Percentiles rank a stretch among this genome's conserved stretches.
Evolutionary conservation across 2,329 filamentous ascomycete species (phyloP).

Genomic region (Periconia macrospinosa): DNA sequence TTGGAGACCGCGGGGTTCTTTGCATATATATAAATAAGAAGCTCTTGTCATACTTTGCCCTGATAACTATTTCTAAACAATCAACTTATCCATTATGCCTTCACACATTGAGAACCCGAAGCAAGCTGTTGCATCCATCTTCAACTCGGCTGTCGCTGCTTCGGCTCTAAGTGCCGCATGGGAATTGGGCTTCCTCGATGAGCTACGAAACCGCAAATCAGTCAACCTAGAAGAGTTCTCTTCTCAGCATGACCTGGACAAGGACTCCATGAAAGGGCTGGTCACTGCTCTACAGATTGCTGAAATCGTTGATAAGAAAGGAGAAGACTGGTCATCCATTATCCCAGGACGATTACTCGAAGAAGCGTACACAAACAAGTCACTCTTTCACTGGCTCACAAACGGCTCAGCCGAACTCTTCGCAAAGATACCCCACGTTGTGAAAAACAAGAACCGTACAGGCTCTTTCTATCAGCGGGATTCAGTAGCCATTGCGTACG

Average conservation of each 20-base stretch:
- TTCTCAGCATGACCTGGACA: slow-evolving; percentile 1
- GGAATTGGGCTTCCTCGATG: slow-evolving; percentile 2
- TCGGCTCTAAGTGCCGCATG: slow-evolving; percentile 1
- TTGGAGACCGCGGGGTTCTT: neutral
- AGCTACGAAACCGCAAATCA: neutral
- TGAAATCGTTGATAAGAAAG: neutral
- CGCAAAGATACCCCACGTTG: neutral
- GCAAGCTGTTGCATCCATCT: neutral
- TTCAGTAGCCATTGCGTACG: slow-evolving; percentile 4
- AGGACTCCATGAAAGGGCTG: neutral
- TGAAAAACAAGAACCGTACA: slow-evolving; percentile 1
- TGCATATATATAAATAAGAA: neutral
- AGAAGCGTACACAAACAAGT: neutral
- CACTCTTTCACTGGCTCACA: slow-evolving; percentile 2
- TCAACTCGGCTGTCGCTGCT: slow-evolving; percentile 1
- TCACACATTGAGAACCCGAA: neutral
- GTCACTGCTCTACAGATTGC: neutral
- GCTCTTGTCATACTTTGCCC: neutral
- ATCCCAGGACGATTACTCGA: neutral
- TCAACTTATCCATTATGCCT: neutral
- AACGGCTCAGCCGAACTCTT: neutral
- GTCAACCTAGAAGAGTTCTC: neutral
- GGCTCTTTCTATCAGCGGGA: slow-evolving; percentile 1
- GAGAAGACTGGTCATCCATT: neutral
- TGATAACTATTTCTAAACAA: neutral